A percentile compares a stretch with the other conserved stretches of the same genome.
Conservation (phyloP, 2,329 filamentous ascomycete species). For the Paracorniculantispora psalliotae region DNA sequence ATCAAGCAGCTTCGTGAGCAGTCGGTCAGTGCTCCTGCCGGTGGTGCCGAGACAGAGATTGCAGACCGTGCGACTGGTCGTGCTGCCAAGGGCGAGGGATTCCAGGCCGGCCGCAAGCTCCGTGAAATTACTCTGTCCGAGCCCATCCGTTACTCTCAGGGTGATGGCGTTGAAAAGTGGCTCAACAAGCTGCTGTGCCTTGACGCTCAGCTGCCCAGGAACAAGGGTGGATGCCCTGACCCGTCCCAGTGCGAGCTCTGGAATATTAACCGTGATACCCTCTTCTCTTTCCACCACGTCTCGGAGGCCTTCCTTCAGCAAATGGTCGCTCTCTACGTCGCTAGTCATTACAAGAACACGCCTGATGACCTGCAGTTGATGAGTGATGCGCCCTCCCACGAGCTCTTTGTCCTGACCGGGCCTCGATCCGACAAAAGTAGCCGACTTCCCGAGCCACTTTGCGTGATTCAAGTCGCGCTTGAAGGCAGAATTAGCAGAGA, state of each 20-base stretch:
- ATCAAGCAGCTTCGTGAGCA: conserved; percentile 97
- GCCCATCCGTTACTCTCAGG: conserved; percentile 89
- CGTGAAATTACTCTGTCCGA: conserved; percentile 90
- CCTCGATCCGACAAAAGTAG: conserved; percentile 73
- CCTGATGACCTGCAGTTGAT: conserved; percentile 98
- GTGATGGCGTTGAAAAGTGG: conserved; percentile 93
- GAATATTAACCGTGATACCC: conserved; percentile 90
- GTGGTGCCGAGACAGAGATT: conserved; percentile 57
- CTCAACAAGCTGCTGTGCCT: conserved; percentile 90
- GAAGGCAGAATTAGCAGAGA: conserved; percentile 93
- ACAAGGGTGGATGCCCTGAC: conserved; percentile 80
- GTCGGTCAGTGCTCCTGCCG: conserved; percentile 60
- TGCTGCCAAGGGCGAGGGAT: conserved; percentile 58
- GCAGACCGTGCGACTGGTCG: conserved; percentile 77
- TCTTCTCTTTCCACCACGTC: conserved; percentile 96
- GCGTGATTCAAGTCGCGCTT: conserved; percentile 87
- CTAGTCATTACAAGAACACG: conserved; percentile 96
- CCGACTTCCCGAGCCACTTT: conserved; percentile 84
- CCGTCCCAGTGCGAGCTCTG: conserved; percentile 88
- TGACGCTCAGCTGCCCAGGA: conserved; percentile 81
- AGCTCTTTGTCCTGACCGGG: conserved; percentile 89
- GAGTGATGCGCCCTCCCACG: conserved; percentile 95
- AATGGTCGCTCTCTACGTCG: conserved; percentile 96
- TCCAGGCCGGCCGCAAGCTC: conserved; percentile 67
- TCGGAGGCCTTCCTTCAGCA: conserved; percentile 96